Conservation (phyloP, 108 stramenopile genomes). For the Cylindrotheca closterium region DNA sequence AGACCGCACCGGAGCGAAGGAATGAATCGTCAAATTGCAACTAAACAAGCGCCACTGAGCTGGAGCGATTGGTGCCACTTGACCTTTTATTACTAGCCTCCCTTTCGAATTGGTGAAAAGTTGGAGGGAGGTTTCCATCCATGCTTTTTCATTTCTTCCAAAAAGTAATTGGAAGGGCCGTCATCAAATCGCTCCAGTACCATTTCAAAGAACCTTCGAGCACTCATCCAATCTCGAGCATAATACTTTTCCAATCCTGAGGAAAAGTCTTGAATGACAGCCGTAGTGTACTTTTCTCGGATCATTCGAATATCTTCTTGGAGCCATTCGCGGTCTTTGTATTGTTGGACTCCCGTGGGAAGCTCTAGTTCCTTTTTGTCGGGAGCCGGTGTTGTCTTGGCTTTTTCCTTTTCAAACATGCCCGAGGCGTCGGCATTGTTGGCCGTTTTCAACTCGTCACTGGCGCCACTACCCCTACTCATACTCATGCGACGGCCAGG, state of each 20-base stretch:
- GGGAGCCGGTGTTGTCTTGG: not conserved
- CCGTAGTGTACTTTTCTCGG: slow-evolving; percentile 57
- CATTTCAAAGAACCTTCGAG: slow-evolving; percentile 53
- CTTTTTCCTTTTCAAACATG: not conserved
- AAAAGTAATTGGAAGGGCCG: slow-evolving; percentile 75
- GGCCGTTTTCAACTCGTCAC: not conserved
- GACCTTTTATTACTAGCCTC: not conserved
- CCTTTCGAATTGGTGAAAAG: slow-evolving; percentile 42
- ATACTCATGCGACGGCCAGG: not conserved
- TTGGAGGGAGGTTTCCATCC: slow-evolving; percentile 55
- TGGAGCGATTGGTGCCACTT: not conserved
- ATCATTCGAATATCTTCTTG: slow-evolving; percentile 66
- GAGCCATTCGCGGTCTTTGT: slow-evolving; percentile 63
- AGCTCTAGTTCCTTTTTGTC: slow-evolving; percentile 43
- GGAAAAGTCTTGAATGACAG: slow-evolving; percentile 70
- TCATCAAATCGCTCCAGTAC: slow-evolving; percentile 67
- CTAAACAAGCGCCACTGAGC: no score
- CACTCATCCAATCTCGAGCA: slow-evolving; percentile 64
- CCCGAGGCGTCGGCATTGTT: not conserved
- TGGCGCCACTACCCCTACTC: not conserved
- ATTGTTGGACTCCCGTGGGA: slow-evolving; percentile 56
- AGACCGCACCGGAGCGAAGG: no score
- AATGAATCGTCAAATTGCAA: no score
- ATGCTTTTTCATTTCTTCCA: slow-evolving; percentile 61
- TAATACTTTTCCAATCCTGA: slow-evolving; percentile 70